phyloP scores from a whole-genome alignment of 1,284 basidiomycete genomes.

The Rhodotorula sp. region DNA sequence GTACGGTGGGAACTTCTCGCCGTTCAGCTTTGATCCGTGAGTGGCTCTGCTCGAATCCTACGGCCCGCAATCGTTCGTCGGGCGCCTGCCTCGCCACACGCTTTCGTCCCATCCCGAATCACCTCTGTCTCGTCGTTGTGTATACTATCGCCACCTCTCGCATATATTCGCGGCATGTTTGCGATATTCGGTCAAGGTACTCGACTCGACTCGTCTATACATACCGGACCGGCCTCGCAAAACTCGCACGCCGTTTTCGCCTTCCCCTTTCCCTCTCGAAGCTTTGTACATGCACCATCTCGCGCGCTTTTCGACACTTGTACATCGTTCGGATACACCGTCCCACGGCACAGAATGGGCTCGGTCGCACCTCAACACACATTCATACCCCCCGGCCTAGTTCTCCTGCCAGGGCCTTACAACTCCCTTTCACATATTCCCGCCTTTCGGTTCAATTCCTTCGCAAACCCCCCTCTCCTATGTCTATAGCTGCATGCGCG shows the following conservation, averaged over 20 bases:
- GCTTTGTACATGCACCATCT: too few relatives aligned
- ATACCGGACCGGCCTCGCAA: too few relatives aligned
- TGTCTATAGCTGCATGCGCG: constrained; percentile 1
- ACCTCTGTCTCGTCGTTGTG: too few relatives aligned
- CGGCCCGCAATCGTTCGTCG: neutral
- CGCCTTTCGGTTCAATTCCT: neutral
- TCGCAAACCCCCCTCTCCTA: neutral
- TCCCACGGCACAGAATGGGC: too few relatives aligned
- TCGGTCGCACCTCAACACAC: neutral
- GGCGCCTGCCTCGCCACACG: neutral
- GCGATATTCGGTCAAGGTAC: too few relatives aligned
- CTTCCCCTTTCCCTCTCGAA: too few relatives aligned
- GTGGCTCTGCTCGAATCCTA: neutral
- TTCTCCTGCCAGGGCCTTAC: neutral
- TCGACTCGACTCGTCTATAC: too few relatives aligned
- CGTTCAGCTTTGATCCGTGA: constrained; percentile 15
- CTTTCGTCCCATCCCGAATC: neutral
- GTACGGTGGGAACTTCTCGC: constrained; percentile 21
- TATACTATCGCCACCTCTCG: neutral
- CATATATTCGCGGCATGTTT: neutral
- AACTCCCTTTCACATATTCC: neutral
- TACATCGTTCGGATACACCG: too few relatives aligned
- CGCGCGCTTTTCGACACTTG: too few relatives aligned
- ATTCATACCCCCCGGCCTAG: neutral
- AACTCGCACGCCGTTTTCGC: too few relatives aligned